phyloP scores from a whole-genome alignment of 2,329 filamentous ascomycete genomes.

The Paracamarosporium sp. region DNA sequence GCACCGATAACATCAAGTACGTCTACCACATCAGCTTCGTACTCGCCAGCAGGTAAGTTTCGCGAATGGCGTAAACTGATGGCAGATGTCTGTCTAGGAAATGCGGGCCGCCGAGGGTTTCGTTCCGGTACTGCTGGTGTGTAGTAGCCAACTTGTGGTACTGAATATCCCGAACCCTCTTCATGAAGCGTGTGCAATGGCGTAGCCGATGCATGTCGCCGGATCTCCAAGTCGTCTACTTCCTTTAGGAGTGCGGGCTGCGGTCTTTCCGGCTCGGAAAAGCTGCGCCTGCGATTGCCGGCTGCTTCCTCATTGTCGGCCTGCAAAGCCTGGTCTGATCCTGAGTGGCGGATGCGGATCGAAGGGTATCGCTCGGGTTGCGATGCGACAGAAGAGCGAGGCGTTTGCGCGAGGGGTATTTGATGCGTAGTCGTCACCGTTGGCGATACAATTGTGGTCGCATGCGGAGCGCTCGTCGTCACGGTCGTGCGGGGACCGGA shows the following conservation, averaged over 20 bases:
- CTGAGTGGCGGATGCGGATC: constrained; percentile 36
- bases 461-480: constrained; percentile 28
- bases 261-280: constrained; percentile 40
- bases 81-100: constrained; percentile 30
- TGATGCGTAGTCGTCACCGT: constrained; percentile 38
- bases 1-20: constrained; percentile 73
- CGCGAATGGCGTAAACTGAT: constrained; percentile 33
- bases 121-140: constrained; percentile 20
- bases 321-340: constrained; percentile 11
- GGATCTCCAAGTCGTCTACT: constrained; percentile 31
- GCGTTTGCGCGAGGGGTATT: constrained; percentile 16
- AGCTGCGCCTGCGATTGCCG: constrained; percentile 37
- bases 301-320: constrained; percentile 20
- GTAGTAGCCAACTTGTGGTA: constrained; percentile 15
- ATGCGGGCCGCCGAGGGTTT: constrained; percentile 22
- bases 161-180: constrained; percentile 19
- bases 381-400: constrained; percentile 16
- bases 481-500: constrained; percentile 26
- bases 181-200: constrained; percentile 43
- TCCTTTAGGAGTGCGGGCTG: constrained; percentile 22
- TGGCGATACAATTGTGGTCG: constrained; percentile 34
- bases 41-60: constrained; percentile 47
- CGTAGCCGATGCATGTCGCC: constrained; percentile 34
- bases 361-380: constrained; percentile 30
- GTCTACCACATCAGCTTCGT: constrained; percentile 68